Evolutionary conservation across 225 moss, liverwort and hornwort genomes (phyloP).

Genomic region (Thuidium tamariscinum): DNA sequence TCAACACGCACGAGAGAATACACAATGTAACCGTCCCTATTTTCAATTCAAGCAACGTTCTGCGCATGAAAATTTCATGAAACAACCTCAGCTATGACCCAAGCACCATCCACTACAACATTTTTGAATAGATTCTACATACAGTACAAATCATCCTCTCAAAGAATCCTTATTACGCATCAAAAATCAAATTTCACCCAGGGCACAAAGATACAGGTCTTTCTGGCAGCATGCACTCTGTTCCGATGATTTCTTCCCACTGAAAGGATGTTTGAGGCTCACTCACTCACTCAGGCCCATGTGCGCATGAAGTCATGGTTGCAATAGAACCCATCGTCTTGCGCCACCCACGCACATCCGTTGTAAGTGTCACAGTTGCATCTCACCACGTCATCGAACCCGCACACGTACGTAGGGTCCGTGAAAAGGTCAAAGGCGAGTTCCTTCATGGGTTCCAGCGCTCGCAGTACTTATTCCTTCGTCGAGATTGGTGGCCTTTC

Average conservation of each 20-base stretch:
- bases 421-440: background rate
- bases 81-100: background rate
- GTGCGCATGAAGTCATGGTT: conserved; percentile 3
- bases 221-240: background rate
- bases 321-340: conserved; percentile 8
- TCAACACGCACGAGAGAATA: too few relatives aligned
- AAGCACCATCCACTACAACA: background rate
- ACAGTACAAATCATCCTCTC: background rate
- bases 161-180: background rate
- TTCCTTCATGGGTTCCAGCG: background rate
- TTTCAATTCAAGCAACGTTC: too few relatives aligned
- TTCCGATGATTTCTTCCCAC: background rate
- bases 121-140: background rate
- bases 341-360: conserved; percentile 2
- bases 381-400: background rate
- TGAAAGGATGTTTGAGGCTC: background rate
- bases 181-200: background rate
- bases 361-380: background rate
- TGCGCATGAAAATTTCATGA: background rate
- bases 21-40: background rate
- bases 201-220: background rate
- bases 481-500: background rate
- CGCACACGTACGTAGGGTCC: background rate
- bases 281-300: background rate
- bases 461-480: background rate